A percentile compares a stretch with the other conserved stretches of the same genome.
phyloP scores from a whole-genome alignment of 202 grass and related monocot species.

The Elaeis oleifera region DNA sequence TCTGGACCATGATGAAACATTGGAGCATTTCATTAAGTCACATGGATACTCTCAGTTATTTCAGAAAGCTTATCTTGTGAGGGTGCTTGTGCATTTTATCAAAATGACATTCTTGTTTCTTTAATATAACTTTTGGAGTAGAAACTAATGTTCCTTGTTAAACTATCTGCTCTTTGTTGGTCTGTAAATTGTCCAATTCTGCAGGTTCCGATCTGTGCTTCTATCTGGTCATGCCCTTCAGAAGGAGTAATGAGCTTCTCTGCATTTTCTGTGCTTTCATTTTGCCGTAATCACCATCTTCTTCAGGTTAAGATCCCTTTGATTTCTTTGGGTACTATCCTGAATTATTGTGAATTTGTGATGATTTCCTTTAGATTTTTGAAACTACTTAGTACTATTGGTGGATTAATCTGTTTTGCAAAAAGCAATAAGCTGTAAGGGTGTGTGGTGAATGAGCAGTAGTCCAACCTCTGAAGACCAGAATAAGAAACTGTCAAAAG shows the following conservation, averaged over 20 bases:
- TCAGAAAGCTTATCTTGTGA: conserved; percentile 69
- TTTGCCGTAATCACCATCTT: conserved; percentile 80
- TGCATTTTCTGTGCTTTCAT: conserved; percentile 81
- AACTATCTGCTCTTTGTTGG: conserved; percentile 1
- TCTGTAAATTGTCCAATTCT: not conserved
- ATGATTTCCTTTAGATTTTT: too few species aligned
- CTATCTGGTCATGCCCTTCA: conserved; percentile 74
- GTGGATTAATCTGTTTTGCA: too few species aligned
- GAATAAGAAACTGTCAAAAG: too few species aligned
- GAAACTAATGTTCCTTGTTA: not conserved
- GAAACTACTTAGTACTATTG: too few species aligned
- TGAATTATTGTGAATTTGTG: not conserved
- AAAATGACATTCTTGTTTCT: not conserved
- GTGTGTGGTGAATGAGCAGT: too few species aligned
- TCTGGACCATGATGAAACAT: conserved; percentile 54
- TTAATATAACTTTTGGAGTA: too few species aligned
- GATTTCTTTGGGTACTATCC: too few species aligned
- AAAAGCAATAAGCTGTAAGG: too few species aligned
- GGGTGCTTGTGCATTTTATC: not conserved
- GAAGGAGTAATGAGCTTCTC: conserved; percentile 70
- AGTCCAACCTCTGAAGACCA: too few species aligned
- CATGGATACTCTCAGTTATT: conserved; percentile 76
- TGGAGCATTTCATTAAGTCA: conserved; percentile 58
- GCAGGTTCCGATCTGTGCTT: conserved; percentile 62
- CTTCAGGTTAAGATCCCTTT: conserved; percentile 41